These are phyloP conservation scores for Psilocybe tampanensis DNA, from an alignment of 768 basidiomycete genomes.

Conservation along the genomic window DNA sequence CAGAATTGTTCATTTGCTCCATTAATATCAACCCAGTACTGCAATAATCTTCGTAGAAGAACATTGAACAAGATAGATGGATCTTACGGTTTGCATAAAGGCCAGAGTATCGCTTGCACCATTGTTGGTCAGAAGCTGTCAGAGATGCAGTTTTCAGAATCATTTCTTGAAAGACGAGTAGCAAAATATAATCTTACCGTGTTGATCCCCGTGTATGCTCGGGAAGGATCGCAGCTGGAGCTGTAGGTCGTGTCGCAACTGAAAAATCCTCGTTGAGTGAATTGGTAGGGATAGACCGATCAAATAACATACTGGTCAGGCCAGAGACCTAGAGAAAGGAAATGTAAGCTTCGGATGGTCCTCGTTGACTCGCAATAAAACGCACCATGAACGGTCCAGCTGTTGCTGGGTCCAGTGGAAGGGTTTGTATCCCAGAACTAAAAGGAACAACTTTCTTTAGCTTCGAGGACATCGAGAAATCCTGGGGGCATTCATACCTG, in stretches of 20 bases:
- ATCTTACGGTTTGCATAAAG: constrained; percentile 52
- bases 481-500: constrained; percentile 26
- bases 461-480: background rate
- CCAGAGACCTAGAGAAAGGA: constrained; percentile 55
- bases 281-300: background rate
- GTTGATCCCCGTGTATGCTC: constrained; percentile 35
- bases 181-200: constrained; percentile 21
- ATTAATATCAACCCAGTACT: constrained; percentile 66
- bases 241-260: constrained; percentile 56
- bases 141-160: constrained; percentile 22
- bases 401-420: constrained; percentile 60
- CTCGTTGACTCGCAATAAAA: background rate
- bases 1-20: constrained; percentile 67
- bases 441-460: background rate
- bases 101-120: constrained; percentile 59
- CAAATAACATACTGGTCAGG: constrained; percentile 54
- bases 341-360: background rate
- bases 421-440: constrained; percentile 78
- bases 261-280: background rate
- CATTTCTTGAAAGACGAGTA: constrained; percentile 6
- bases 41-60: background rate
- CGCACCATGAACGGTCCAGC: constrained; percentile 78
- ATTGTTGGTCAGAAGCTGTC: constrained; percentile 56
- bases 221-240: constrained; percentile 38
- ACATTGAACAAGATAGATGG: background rate